These are phyloP conservation scores for Penicillium brevicompactum DNA, from an alignment of 2,329 filamentous ascomycete species.

Conservation along the genomic window DNA sequence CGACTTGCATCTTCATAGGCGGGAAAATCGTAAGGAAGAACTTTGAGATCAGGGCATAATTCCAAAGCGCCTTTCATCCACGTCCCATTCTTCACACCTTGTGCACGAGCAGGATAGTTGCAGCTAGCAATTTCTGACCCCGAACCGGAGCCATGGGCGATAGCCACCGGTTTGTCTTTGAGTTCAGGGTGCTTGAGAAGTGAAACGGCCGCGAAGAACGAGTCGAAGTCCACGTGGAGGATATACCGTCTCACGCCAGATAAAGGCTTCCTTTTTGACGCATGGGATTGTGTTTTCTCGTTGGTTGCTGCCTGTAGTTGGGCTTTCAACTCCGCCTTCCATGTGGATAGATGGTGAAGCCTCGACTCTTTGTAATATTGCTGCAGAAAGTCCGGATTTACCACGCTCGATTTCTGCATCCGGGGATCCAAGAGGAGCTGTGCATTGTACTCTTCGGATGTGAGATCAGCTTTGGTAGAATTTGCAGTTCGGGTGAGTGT, in stretches of 20 bases:
- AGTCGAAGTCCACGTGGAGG: constrained; percentile 96
- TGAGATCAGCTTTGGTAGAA: constrained; percentile 56
- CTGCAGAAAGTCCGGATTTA: constrained; percentile 89
- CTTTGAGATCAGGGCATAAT: constrained; percentile 80
- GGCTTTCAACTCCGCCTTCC: constrained; percentile 93
- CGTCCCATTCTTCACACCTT: constrained; percentile 95
- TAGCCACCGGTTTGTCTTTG: constrained; percentile 76
- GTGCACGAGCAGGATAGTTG: constrained; percentile 86
- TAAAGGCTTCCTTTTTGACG: constrained; percentile 54
- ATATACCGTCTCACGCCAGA: constrained; percentile 75
- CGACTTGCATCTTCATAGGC: constrained; percentile 91
- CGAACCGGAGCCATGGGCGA: constrained; percentile 81
- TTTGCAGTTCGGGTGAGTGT: constrained; percentile 8
- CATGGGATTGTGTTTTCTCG: constrained; percentile 60
- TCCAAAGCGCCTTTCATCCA: constrained; percentile 94
- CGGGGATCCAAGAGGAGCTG: constrained; percentile 79
- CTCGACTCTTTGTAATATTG: constrained; percentile 96
- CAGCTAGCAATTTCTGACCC: constrained; percentile 97
- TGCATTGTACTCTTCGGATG: constrained; percentile 91
- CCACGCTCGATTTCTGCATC: constrained; percentile 83
- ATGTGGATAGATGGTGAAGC: constrained; percentile 90
- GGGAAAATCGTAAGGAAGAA: constrained; percentile 93
- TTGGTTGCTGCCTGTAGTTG: constrained; percentile 78
- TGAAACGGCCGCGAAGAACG: constrained; percentile 96
- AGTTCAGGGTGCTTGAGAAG: constrained; percentile 75